phyloP scores from a whole-genome alignment of 148 eudicot species.

The Beta vulgaris region DNA sequence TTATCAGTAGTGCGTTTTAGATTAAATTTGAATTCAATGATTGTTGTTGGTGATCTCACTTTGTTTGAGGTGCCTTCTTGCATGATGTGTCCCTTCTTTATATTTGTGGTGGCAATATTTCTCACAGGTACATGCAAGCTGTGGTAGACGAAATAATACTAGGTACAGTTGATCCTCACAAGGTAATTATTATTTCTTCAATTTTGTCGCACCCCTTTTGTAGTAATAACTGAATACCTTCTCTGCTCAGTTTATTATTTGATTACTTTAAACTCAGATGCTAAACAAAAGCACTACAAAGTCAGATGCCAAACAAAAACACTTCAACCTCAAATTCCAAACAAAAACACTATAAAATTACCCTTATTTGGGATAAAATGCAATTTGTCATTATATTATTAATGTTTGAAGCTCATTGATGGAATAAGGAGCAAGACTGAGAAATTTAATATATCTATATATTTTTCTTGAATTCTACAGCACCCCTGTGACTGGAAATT shows the following conservation, averaged over 20 bases:
- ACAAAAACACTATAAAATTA: too few relatives aligned
- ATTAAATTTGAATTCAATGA: not conserved
- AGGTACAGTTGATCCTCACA: conserved; percentile 55
- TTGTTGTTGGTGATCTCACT: not conserved
- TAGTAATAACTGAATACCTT: not conserved
- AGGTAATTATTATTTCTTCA: conserved; percentile 45
- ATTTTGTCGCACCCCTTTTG: not conserved
- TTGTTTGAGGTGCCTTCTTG: not conserved
- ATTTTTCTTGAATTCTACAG: conserved; percentile 30
- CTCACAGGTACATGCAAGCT: conserved; percentile 93
- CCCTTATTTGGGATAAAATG: not conserved
- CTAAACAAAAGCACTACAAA: too few relatives aligned
- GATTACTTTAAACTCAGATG: not conserved
- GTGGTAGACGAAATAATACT: conserved; percentile 75
- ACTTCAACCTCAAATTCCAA: too few relatives aligned
- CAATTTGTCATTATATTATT: not conserved
- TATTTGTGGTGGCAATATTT: conserved; percentile 12
- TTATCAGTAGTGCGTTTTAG: not conserved
- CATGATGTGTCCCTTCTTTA: not conserved
- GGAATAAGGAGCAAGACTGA: not conserved
- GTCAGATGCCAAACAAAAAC: too few relatives aligned
- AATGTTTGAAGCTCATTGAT: not conserved
- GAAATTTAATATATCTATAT: conserved; percentile 1
- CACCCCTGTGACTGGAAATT: conserved; percentile 79
- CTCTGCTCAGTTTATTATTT: conserved; percentile 1